phyloP scores from a whole-genome alignment of 2,329 filamentous ascomycete genomes.

The Clonostachys chloroleuca region DNA sequence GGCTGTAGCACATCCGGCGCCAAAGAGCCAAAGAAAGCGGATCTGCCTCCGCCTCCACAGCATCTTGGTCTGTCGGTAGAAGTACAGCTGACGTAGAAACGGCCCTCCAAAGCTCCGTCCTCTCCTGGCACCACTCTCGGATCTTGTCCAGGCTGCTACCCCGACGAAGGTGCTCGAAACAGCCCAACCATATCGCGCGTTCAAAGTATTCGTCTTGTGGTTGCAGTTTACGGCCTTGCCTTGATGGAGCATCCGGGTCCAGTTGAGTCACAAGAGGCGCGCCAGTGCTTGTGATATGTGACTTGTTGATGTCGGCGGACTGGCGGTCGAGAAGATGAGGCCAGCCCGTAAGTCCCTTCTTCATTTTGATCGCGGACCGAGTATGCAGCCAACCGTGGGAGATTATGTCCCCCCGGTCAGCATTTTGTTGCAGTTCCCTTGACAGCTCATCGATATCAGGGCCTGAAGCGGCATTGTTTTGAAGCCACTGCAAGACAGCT shows the following conservation, averaged over 20 bases:
- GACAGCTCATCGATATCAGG: slow-evolving; percentile 74
- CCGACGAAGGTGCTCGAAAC: slow-evolving; percentile 85
- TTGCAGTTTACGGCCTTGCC: slow-evolving; percentile 74
- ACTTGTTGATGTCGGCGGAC: slow-evolving; percentile 49
- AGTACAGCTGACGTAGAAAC: slow-evolving; percentile 73
- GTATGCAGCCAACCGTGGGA: slow-evolving; percentile 92
- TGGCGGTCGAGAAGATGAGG: slow-evolving; percentile 61
- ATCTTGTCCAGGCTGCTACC: slow-evolving; percentile 73
- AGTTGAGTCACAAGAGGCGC: slow-evolving; percentile 77
- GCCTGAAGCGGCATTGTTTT: slow-evolving; percentile 67
- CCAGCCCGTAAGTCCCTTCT: slow-evolving; percentile 74
- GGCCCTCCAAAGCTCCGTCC: slow-evolving; percentile 86
- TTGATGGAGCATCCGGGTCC: slow-evolving; percentile 83
- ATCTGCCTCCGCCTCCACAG: slow-evolving; percentile 20
- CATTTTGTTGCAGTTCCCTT: slow-evolving; percentile 68
- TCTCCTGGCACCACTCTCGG: slow-evolving; percentile 79
- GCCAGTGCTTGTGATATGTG: slow-evolving; percentile 53
- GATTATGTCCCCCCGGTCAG: slow-evolving; percentile 77
- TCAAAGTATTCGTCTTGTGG: slow-evolving; percentile 85
- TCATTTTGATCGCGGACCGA: slow-evolving; percentile 80
- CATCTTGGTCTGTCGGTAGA: slow-evolving; percentile 40
- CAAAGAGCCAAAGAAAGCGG: slow-evolving; percentile 57
- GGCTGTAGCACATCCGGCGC: slow-evolving; percentile 71
- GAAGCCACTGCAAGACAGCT: slow-evolving; percentile 80
- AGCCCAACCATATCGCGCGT: slow-evolving; percentile 86